Conservation (phyloP, 495 filamentous ascomycete species). For the Cercophora sp. region DNA sequence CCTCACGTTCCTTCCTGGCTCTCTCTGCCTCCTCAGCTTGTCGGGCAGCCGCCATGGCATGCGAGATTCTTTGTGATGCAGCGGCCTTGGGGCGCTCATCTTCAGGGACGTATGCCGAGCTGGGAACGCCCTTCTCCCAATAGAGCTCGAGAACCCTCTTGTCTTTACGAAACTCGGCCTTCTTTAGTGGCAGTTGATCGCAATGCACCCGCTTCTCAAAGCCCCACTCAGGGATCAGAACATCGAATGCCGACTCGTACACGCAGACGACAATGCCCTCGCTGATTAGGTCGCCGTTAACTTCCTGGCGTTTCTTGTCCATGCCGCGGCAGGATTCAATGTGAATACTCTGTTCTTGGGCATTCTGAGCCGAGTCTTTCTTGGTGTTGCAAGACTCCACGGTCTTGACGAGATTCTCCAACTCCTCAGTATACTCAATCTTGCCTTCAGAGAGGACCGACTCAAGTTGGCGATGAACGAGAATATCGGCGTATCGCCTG, state of each 20-base stretch:
- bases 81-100: slow-evolving; percentile 88
- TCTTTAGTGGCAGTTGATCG: slow-evolving; percentile 95
- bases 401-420: slow-evolving; percentile 84
- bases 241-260: slow-evolving; percentile 98
- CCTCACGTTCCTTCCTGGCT: slow-evolving; percentile 75
- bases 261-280: slow-evolving; percentile 96
- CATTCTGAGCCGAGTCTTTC: slow-evolving; percentile 96
- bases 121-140: slow-evolving; percentile 99
- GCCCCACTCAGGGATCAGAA: slow-evolving; percentile 95
- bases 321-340: slow-evolving; percentile 95
- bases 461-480: slow-evolving; percentile 95
- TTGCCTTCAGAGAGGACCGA: slow-evolving; percentile 75
- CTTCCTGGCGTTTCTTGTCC: slow-evolving; percentile 79
- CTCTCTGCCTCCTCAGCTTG: slow-evolving; percentile 77
- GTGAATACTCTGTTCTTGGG: slow-evolving; percentile 97
- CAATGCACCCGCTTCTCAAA: slow-evolving; percentile 99
- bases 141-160: slow-evolving; percentile 90
- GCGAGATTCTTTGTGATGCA: slow-evolving; percentile 60
- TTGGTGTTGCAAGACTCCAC: slow-evolving; percentile 97
- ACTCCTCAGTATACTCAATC: slow-evolving; percentile 82
- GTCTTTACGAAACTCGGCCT: slow-evolving; percentile 96
- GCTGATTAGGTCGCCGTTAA: slow-evolving; percentile 88
- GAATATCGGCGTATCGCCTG: slow-evolving; percentile 87
- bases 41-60: slow-evolving; percentile 69
- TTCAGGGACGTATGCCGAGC: slow-evolving; percentile 92